A percentile compares a stretch with the other conserved stretches of the same genome.
Conservation (phyloP, 2,329 filamentous ascomycete genomes). For the Purpureocillium lavendulum region DNA sequence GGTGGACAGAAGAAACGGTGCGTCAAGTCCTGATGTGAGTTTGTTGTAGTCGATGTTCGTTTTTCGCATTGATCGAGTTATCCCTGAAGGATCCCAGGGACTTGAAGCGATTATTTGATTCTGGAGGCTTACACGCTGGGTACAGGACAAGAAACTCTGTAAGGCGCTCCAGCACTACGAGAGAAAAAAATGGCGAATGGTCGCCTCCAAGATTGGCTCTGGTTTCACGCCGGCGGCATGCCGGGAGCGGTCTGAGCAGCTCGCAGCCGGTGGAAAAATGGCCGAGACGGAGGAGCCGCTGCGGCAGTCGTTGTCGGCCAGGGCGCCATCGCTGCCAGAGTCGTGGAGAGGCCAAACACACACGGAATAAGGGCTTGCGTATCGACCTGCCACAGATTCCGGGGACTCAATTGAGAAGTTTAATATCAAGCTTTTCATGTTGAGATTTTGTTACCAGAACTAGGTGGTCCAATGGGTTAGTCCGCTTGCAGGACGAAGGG, state of each 20-base stretch:
- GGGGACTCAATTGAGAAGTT: no score
- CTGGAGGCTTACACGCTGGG: conserved; percentile 4
- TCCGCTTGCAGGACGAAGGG: no score
- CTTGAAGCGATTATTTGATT: not conserved
- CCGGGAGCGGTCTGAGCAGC: conserved; percentile 66
- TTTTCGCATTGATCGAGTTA: not conserved
- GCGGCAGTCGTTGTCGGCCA: conserved; percentile 49
- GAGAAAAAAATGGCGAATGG: conserved; percentile 86
- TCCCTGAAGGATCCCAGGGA: no score
- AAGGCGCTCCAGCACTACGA: conserved; percentile 77
- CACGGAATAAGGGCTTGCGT: conserved; percentile 6
- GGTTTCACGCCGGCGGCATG: conserved; percentile 85
- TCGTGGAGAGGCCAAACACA: conserved; percentile 10
- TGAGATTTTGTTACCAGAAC: no score
- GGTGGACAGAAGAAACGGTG: conserved; percentile 93
- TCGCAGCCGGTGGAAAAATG: conserved; percentile 33
- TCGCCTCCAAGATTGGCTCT: conserved; percentile 82
- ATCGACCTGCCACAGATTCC: not conserved
- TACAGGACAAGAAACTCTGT: conserved; percentile 67
- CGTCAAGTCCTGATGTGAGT: conserved; percentile 18
- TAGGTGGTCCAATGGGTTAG: no score
- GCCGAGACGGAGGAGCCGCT: conserved; percentile 31
- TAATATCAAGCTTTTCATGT: no score
- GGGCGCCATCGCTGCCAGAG: conserved; percentile 18
- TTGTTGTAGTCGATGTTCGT: not conserved